A percentile compares a stretch with the other conserved stretches of the same genome.
Evolutionary conservation across 2,329 filamentous ascomycete genomes (phyloP).

Genomic region (Trichoderma koningii): DNA sequence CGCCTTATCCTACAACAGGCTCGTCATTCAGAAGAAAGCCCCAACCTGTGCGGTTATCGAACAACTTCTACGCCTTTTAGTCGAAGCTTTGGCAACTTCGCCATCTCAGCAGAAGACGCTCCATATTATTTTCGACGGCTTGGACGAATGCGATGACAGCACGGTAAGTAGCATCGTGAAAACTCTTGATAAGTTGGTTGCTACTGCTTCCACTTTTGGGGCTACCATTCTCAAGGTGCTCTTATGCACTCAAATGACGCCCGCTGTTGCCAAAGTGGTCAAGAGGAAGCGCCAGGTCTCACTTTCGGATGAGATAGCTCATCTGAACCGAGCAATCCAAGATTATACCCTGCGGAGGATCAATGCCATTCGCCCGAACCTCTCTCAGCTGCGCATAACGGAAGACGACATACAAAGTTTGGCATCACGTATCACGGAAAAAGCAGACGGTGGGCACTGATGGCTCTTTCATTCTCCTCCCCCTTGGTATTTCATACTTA

Average conservation of each 20-base stretch:
- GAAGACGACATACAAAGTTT: slow-evolving; percentile 29
- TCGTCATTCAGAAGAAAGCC: slow-evolving; percentile 19
- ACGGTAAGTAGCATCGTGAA: neutral
- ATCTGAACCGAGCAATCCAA: neutral
- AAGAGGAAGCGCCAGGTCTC: slow-evolving; percentile 15
- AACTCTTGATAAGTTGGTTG: neutral
- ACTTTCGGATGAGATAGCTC: neutral
- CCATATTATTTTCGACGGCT: slow-evolving; percentile 10
- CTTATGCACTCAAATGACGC: neutral
- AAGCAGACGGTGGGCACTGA: slow-evolving; percentile 35
- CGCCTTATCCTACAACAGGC: slow-evolving; percentile 33
- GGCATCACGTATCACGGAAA: slow-evolving; percentile 29
- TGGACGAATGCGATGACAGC: slow-evolving; percentile 6
- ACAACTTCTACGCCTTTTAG: slow-evolving; percentile 5
- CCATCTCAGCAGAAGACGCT: neutral
- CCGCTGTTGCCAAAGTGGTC: neutral
- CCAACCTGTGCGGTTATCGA: neutral
- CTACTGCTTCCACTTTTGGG: neutral
- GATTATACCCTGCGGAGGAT: slow-evolving; percentile 13
- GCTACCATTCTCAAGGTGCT: slow-evolving; percentile 10
- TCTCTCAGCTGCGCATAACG: slow-evolving; percentile 23
- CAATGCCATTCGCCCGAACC: neutral
- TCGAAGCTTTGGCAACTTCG: neutral
- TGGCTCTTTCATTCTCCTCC: no score
- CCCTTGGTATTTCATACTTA: neutral